A percentile compares a stretch with the other conserved stretches of the same genome.
phyloP scores from a whole-genome alignment of 176 grass and related monocot genomes.

The Microstegium vimineum region DNA sequence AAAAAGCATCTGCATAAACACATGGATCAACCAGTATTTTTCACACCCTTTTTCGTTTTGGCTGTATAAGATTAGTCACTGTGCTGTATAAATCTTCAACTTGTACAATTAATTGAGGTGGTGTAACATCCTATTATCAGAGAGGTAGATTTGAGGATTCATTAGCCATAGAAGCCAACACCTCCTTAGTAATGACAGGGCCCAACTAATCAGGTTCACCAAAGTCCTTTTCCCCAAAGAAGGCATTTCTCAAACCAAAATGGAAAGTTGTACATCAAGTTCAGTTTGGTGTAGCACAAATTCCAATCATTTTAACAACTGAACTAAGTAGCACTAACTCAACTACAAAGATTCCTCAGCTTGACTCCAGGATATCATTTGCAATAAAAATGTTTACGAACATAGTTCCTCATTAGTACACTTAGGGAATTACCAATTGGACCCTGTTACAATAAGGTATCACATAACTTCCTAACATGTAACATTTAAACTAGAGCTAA shows the following conservation, averaged over 20 bases:
- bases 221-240: neutral
- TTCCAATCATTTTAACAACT: neutral
- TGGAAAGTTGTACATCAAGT: neutral
- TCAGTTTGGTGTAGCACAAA: neutral
- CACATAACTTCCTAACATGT: neutral
- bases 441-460: neutral
- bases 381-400: neutral
- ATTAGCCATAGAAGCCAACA: neutral
- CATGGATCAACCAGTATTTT: neutral
- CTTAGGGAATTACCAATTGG: neutral
- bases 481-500: neutral
- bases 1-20: neutral
- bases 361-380: neutral
- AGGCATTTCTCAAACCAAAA: conserved; percentile 4
- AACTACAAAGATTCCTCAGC: neutral
- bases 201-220: neutral
- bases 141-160: neutral
- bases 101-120: neutral
- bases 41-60: neutral
- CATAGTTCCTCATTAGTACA: neutral
- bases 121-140: neutral
- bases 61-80: neutral
- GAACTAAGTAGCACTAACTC: neutral
- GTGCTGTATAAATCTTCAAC: neutral
- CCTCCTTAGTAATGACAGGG: neutral